Conservation (phyloP, 495 filamentous ascomycete genomes). For the Penicillium silybi region DNA sequence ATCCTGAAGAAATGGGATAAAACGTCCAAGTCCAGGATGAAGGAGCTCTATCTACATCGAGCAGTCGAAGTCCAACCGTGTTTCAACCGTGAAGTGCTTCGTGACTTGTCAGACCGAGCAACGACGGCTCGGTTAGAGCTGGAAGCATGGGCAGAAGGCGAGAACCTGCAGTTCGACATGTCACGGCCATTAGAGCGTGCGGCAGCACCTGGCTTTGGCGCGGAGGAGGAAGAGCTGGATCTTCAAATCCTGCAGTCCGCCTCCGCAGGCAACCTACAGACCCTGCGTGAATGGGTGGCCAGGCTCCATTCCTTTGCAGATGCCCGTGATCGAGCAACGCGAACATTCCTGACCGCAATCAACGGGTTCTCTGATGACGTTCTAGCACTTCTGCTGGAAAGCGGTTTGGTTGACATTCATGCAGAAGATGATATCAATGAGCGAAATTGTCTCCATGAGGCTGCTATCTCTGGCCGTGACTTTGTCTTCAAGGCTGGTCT, state of each 20-base stretch:
- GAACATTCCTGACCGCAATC: constrained; percentile 84
- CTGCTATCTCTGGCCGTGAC: constrained; percentile 79
- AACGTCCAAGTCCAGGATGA: constrained; percentile 97
- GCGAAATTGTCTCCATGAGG: constrained; percentile 91
- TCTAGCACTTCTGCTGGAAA: constrained; percentile 70
- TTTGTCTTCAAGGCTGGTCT: constrained; percentile 75
- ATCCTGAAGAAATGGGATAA: constrained; percentile 99
- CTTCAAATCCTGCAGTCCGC: constrained; percentile 84
- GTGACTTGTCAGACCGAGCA: constrained; percentile 92
- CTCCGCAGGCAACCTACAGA: constrained; percentile 62
- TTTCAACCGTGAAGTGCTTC: constrained; percentile 95
- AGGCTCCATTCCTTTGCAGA: constrained; percentile 54
- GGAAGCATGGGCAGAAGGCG: constrained; percentile 94
- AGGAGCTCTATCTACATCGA: constrained; percentile 91
- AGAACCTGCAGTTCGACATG: constrained; percentile 75
- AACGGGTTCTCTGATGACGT: constrained; percentile 78
- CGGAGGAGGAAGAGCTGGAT: constrained; percentile 83
- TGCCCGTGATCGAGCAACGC: constrained; percentile 69
- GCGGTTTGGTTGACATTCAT: constrained; percentile 76
- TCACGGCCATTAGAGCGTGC: constrained; percentile 57
- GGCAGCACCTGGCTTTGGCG: constrained; percentile 58
- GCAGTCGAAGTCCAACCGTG: constrained; percentile 97
- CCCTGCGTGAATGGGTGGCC: constrained; percentile 60
- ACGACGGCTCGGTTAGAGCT: constrained; percentile 89
- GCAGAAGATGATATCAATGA: constrained; percentile 97